Evolutionary conservation across 306 rosid genomes (phyloP).

Genomic region (Hylodesmum podocarpum): DNA sequence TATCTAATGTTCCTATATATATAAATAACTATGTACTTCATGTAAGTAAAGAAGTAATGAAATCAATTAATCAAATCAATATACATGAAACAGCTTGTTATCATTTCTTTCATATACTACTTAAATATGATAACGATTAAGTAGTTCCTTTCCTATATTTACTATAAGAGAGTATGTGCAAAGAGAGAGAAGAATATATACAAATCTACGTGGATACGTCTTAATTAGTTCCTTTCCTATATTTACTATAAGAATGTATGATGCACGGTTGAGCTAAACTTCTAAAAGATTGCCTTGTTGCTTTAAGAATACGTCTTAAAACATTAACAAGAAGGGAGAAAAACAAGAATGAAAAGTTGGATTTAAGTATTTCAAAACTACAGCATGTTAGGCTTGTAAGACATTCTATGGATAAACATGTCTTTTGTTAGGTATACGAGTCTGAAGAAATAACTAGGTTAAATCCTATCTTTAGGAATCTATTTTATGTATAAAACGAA

Average conservation of each 20-base stretch:
- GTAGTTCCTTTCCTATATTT: neutral
- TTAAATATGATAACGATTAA: neutral
- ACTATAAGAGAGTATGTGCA: neutral
- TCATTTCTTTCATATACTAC: neutral
- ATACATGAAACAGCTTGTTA: neutral
- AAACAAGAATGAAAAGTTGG: slow-evolving; percentile 15
- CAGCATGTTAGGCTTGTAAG: slow-evolving; percentile 22
- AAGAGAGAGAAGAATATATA: neutral
- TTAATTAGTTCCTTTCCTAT: neutral
- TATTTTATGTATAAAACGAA: slow-evolving; percentile 3
- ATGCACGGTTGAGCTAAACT: neutral
- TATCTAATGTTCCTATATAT: neutral
- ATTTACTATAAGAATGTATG: neutral
- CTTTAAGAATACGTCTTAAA: neutral
- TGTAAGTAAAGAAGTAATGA: neutral
- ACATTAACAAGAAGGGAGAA: neutral
- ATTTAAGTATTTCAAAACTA: slow-evolving; percentile 15
- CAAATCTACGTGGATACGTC: neutral
- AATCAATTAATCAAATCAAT: neutral
- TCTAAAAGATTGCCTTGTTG: neutral
- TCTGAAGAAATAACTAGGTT: slow-evolving; percentile 4
- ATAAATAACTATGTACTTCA: neutral
- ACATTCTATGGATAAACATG: slow-evolving; percentile 10
- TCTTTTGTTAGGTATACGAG: neutral
- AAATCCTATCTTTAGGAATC: slow-evolving; percentile 3